Base-by-base conservation (phyloP, 2,329 filamentous ascomycete species). In the Colletotrichum gloeosporioides region DNA sequence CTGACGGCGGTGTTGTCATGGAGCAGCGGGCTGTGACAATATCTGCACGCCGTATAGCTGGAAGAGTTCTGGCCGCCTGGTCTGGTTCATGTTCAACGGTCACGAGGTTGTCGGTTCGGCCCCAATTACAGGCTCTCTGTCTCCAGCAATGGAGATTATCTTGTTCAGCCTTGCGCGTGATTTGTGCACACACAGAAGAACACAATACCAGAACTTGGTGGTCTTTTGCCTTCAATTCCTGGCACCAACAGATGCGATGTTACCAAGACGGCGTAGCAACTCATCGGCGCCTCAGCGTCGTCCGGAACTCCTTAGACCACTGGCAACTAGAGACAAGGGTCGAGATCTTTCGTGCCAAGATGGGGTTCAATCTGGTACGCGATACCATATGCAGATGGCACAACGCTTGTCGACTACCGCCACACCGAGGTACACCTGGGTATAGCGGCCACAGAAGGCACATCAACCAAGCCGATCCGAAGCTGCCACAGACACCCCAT, bases 271-370 rank as follows among this genome's bases (percentile, higher is more conserved):
- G 55, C 18, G 55, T 62, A 22, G 55, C 55, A 16, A 44, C 55
- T 8, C 72, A 62, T 27, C 73, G 63, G 36, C 69, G 39, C 9
- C 34, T 63, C 25, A 31, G 29, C 6, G 44, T 61, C n/a, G 10
- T 75, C 22, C 55, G 32, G 22, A 32, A 67, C 55, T 63, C 69
- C 12, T 29, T 75, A 22, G 32, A 32, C 15, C 69, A 68, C 18
- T 75, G 73, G 73, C 63, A 75, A 44, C 18, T 75, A 18, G 39
- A 73, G 15, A 63, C 69, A 7, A 71, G 55, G 32, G 32, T 75
- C 7, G 69, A 75, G 16, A 12, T 59, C 3, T 73, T 75, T 22
- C 62, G 44, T 32, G 69, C 55, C n/a, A 73, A 57, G 57, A 44
- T 75, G 63, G 57, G 57, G 9, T 18, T 75, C 25, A 75, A 57